phyloP scores from a whole-genome alignment of 2,329 filamentous ascomycete genomes.

The Colletotrichum tropicicola region DNA sequence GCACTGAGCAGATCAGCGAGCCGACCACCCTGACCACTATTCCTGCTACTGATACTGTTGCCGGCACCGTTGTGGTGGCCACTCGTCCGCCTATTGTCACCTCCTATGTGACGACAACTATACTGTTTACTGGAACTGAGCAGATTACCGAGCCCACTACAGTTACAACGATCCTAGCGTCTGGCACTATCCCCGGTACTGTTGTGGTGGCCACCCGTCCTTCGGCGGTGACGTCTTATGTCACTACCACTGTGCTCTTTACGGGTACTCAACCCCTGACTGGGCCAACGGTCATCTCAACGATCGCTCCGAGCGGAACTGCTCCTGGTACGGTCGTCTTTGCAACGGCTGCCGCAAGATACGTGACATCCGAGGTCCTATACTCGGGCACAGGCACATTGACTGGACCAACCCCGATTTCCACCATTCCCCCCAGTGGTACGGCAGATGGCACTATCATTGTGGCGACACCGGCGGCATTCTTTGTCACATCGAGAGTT shows the following conservation, averaged over 20 bases:
- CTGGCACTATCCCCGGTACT: background rate
- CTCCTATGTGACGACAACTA: background rate
- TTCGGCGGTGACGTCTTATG: background rate
- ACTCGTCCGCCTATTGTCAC: background rate
- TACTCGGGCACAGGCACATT: background rate
- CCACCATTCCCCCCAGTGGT: background rate
- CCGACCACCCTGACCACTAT: background rate
- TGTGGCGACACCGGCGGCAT: background rate
- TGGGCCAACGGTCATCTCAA: background rate
- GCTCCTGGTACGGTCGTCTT: constrained; percentile 20
- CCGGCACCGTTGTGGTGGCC: background rate
- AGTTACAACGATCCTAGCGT: background rate
- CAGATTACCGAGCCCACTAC: background rate
- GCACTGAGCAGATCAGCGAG: background rate
- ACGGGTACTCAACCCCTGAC: background rate
- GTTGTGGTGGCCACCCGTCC: background rate
- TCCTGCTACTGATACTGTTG: background rate
- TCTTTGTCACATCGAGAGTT: background rate
- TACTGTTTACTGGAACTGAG: background rate
- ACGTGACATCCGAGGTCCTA: background rate
- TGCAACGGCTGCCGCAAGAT: background rate
- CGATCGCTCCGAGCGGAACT: constrained; percentile 6
- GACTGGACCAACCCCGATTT: background rate
- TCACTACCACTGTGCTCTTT: background rate
- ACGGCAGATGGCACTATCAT: constrained; percentile 6